Evolutionary conservation across 2,329 filamentous ascomycete genomes (phyloP).

Genomic region (Fusarium xylarioides): DNA sequence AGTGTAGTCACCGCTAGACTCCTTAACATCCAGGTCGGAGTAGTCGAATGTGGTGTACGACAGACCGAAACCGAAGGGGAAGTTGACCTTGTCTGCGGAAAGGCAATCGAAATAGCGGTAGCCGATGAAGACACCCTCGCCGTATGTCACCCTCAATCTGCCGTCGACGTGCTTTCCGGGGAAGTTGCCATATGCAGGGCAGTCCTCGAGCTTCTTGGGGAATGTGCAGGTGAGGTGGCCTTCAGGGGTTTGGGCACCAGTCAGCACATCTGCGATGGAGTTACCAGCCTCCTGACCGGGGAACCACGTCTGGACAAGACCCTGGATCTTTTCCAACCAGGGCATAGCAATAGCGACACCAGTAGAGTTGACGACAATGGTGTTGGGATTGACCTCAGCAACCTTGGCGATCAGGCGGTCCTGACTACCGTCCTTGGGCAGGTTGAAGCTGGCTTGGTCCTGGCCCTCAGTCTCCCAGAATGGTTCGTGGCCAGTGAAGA

Average conservation of each 20-base stretch:
- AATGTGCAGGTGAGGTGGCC: conserved; percentile 72
- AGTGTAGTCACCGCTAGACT: conserved; percentile 47
- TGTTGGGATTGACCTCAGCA: conserved; percentile 65
- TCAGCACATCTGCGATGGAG: conserved; percentile 72
- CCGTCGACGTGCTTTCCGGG: conserved; percentile 54
- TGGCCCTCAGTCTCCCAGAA: conserved; percentile 63
- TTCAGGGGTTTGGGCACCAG: conserved; percentile 70
- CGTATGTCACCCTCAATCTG: conserved; percentile 69
- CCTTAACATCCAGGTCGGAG: conserved; percentile 63
- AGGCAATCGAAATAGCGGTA: conserved; percentile 73
- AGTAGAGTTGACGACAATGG: conserved; percentile 70
- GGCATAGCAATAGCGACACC: conserved; percentile 71
- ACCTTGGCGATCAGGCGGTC: conserved; percentile 68
- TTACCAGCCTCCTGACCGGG: conserved; percentile 75
- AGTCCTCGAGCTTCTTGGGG: conserved; percentile 67
- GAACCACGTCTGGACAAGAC: conserved; percentile 73
- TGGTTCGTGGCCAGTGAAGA: conserved; percentile 67
- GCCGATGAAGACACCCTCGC: conserved; percentile 75
- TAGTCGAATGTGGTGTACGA: conserved; percentile 59
- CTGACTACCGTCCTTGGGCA: conserved; percentile 68
- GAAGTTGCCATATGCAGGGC: conserved; percentile 72
- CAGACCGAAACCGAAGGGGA: conserved; percentile 70
- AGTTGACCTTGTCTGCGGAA: conserved; percentile 65
- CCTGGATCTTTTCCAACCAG: conserved; percentile 64
- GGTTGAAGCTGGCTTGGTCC: conserved; percentile 75